phyloP scores from a whole-genome alignment of 257 asterid species.

The Salvia hispanica region DNA sequence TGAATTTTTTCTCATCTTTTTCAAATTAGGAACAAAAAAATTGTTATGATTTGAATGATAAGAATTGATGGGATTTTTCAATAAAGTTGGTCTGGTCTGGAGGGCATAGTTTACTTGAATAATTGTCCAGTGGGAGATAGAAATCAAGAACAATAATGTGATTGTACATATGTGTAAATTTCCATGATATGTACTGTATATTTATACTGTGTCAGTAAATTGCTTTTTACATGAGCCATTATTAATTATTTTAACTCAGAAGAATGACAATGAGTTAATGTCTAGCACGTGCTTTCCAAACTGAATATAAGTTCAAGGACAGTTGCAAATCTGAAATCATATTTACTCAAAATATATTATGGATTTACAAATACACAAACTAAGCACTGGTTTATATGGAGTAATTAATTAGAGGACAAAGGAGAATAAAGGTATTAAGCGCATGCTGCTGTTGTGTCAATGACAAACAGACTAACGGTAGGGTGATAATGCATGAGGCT shows the following conservation, averaged over 20 bases:
- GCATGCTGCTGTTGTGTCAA: no score
- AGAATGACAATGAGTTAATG: conserved; percentile 25
- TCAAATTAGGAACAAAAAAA: background rate
- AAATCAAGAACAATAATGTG: background rate
- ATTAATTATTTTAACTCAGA: background rate
- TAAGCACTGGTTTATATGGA: no score
- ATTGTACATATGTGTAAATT: background rate
- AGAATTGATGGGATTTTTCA: conserved; percentile 24
- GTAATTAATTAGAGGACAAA: no score
- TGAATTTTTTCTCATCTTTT: background rate
- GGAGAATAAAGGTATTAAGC: no score
- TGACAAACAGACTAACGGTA: no score
- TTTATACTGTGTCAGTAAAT: background rate
- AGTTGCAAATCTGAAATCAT: background rate
- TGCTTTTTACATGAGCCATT: background rate
- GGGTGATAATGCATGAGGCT: no score
- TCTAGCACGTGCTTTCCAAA: conserved; percentile 26
- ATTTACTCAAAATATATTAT: background rate
- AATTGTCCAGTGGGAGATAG: conserved; percentile 15
- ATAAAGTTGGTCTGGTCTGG: conserved; percentile 4
- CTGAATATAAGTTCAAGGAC: background rate
- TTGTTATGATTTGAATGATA: conserved; percentile 23
- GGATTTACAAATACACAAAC: no score
- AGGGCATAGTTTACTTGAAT: conserved; percentile 18
- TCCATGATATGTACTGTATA: background rate